Evolutionary conservation across 805 yeast genomes (phyloP).

Genomic region (Clavispora phyllophila): DNA sequence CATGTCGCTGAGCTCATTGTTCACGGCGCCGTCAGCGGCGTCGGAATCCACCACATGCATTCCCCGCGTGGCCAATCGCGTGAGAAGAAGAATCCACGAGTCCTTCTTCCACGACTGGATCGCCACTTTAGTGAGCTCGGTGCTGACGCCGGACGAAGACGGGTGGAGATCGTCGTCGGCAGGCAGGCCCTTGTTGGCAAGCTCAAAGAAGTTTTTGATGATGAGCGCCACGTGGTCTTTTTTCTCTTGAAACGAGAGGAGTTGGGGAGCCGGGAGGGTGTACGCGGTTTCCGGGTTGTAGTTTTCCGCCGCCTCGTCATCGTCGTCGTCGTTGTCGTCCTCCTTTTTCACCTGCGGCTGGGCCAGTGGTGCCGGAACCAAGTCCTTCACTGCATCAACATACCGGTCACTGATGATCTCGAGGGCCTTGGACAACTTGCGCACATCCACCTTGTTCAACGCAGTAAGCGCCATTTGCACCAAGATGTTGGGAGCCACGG

Average conservation of each 20-base stretch:
- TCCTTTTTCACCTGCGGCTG: constrained; percentile 10
- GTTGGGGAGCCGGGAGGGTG: constrained; percentile 54
- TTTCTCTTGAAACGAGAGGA: constrained; percentile 49
- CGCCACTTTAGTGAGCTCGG: constrained; percentile 56
- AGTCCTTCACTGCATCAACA: constrained; percentile 30
- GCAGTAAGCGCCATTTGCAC: constrained; percentile 64
- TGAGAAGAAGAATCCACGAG: constrained; percentile 72
- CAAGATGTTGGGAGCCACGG: constrained; percentile 60
- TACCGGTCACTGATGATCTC: constrained; percentile 68
- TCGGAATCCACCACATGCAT: constrained; percentile 29
- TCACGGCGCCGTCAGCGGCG: constrained; percentile 21
- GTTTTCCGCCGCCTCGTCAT: constrained; percentile 19
- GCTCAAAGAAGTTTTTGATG: constrained; percentile 52
- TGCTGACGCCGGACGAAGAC: constrained; percentile 23
- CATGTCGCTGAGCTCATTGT: constrained; percentile 47
- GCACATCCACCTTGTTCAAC: constrained; percentile 47
- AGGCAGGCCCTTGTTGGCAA: constrained; percentile 31
- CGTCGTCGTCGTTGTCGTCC: constrained; percentile 17
- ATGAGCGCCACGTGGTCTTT: constrained; percentile 52
- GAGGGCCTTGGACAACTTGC: constrained; percentile 58
- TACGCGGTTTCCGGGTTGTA: constrained; percentile 40
- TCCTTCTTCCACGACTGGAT: constrained; percentile 50
- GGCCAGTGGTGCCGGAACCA: constrained; percentile 1
- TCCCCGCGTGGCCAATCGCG: constrained; percentile 82
- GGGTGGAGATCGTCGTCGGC: constrained; percentile 11